These are phyloP conservation scores for Cercospora zeae-maydis DNA, from an alignment of 2,329 filamentous ascomycete species.

Conservation along the genomic window DNA sequence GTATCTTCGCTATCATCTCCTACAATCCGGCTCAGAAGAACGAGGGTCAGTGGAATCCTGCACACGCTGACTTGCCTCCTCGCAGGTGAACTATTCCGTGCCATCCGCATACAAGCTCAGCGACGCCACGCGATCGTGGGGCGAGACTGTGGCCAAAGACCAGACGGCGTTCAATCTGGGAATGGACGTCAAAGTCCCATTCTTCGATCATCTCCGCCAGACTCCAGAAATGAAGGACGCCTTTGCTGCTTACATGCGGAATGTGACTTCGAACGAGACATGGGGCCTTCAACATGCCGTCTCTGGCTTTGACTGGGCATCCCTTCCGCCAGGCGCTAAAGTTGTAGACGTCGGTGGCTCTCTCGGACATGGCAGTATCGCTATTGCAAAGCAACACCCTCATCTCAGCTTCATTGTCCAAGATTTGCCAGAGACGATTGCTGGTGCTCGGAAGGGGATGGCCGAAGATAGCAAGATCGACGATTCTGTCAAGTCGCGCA, in stretches of 20 bases:
- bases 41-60: neutral
- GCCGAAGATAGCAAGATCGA: conserved; percentile 11
- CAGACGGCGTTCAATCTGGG: conserved; percentile 26
- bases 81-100: conserved; percentile 21
- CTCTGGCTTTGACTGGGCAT: conserved; percentile 53
- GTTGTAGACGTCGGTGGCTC: conserved; percentile 51
- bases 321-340: conserved; percentile 47
- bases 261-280: conserved; percentile 42
- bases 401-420: conserved; percentile 46
- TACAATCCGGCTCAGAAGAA: neutral
- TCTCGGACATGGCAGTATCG: conserved; percentile 42
- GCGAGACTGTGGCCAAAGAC: conserved; percentile 22
- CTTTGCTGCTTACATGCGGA: conserved; percentile 28
- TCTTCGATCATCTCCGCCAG: conserved; percentile 26
- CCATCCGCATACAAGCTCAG: conserved; percentile 22
- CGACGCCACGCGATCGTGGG: conserved; percentile 26
- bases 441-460: conserved; percentile 15
- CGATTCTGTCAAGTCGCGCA: conserved; percentile 12
- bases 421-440: conserved; percentile 38
- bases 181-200: conserved; percentile 20
- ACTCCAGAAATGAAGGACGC: conserved; percentile 19
- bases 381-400: conserved; percentile 43
- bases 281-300: conserved; percentile 55
- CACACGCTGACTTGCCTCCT: neutral
- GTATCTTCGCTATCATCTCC: neutral